Evolutionary conservation across 176 grass and related monocot species (phyloP), one percentile per base, ranked within the genome.

Genomic region (Alopecurus myosuroides): DNA sequence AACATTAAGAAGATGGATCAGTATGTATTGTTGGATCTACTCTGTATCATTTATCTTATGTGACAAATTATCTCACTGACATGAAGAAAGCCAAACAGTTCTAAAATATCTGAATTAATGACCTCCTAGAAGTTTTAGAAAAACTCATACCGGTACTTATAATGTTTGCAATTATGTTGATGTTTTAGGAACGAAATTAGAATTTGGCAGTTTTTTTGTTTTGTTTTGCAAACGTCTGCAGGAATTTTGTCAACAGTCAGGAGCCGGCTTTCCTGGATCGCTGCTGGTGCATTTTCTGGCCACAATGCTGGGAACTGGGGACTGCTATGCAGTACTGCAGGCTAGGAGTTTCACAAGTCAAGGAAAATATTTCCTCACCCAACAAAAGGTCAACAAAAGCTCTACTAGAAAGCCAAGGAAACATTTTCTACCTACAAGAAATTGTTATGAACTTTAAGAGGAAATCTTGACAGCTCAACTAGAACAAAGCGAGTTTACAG

Each of bases 391-490:
- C 40, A 11, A 53, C 11, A 26, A 50, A 63, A 20, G 23, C 4
- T 61, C 35, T 71, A n/a, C 64, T 6, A 30, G 25, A 46, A 28
- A 78, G 50, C 10, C 13, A n/a, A 37, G 34, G 19, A 56, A 52
- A 5, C 0, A 81, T 11, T 73, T 56, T 42, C 28, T 64, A 50
- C n/a, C 34, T 25, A 36, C 2, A n/a, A 28, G 15, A 41, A 0
- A 76, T 14, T 31, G 40, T 40, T 42, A 85, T 31, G 6, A 82
- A 62, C 71, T 77, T 55, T 44, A 15, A 22, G 15, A 23, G 7
- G 34, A 71, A 88, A 78, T 37, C 6, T 31, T 72, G 74, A 90
- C 79, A 57, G 37, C 70, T 81, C 39, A 77, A 31, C 62, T 41
- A 81, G 52, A 69, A 12, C 20, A 41, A 61, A 12, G 20, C 45